Base-by-base conservation (phyloP, 1,284 basidiomycete species). In the Boletus semigastroideus region DNA sequence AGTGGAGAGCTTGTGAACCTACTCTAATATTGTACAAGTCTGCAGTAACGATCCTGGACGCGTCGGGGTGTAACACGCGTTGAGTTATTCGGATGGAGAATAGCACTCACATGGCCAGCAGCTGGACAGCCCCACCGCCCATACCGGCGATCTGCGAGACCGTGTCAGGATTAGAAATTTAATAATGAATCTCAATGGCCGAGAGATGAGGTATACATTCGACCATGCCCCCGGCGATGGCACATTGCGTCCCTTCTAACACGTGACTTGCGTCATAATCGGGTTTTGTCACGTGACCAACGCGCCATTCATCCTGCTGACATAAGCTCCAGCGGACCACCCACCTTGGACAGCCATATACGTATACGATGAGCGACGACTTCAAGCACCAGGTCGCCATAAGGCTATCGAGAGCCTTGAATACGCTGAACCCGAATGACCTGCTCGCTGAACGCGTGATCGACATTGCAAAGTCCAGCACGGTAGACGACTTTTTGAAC, bases 1-100 rank as follows among this genome's bases (percentile, higher is more conserved):
- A 39, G 3, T 16, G 7, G 3, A 9, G 7, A 36, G 5, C 5
- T 1, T 3, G 16, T 36, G 6, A 12, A 47, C 59, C 2, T n/a
- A 64, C 59, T 25, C 59, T 52, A 7, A 64, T 49, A 25, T 8
- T 48, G 25, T 64, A 61, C 52, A 61, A 42, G 31, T 62, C 59
- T 3, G 56, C 59, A 1, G 56, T 49, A 36, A 61, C 11, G n/a
- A 61, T 64, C 61, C 59, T 60, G 13, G 6, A n/a, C n/a, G n/a
- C n/a, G n/a, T 38, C 13, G 19, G 37, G 37, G 37, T 1, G 19
- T 40, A 16, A 40, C 25, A 14, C 11, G 20, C 4, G 22, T 25
- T 25, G 38, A 37, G 17, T n/a, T 11, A 3, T n/a, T 30, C 28
- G 16, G 2, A 38, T 2, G 34, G 10, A 12, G 5, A 8, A 9